These are phyloP conservation scores for Nicotiana attenuata DNA, from an alignment of 257 asterid species.

Conservation along the genomic window DNA sequence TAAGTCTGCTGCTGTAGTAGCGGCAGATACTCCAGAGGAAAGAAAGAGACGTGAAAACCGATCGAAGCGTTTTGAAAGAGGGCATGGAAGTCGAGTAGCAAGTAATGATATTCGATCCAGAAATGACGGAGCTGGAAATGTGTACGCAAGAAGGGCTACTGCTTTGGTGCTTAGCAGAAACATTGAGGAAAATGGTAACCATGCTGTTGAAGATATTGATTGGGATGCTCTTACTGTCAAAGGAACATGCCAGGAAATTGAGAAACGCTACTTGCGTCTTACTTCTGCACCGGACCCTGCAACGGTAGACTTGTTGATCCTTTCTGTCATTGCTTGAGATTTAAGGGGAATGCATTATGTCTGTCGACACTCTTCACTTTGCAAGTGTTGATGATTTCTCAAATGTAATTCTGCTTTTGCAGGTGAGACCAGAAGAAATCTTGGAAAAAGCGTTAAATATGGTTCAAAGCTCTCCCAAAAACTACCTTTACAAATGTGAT, in stretches of 20 bases:
- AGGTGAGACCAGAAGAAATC: slow-evolving; percentile 99
- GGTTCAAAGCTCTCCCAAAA: slow-evolving; percentile 84
- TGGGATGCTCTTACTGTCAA: slow-evolving; percentile 95
- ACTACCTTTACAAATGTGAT: slow-evolving; percentile 91
- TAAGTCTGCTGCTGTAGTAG: slow-evolving; percentile 62
- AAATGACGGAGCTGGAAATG: slow-evolving; percentile 42
- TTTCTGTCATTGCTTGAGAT: slow-evolving; percentile 15
- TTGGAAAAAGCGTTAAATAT: slow-evolving; percentile 81
- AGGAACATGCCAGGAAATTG: slow-evolving; percentile 95
- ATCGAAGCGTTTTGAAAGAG: slow-evolving; percentile 88
- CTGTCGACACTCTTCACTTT: not conserved
- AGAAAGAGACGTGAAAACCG: slow-evolving; percentile 86
- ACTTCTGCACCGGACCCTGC: slow-evolving; percentile 99
- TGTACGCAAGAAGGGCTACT: slow-evolving; percentile 56
- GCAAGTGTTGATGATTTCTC: slow-evolving; percentile 12
- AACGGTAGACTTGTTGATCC: slow-evolving; percentile 49
- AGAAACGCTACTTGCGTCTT: slow-evolving; percentile 94
- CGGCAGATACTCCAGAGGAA: slow-evolving; percentile 83
- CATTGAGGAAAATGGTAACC: slow-evolving; percentile 68
- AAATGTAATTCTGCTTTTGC: slow-evolving; percentile 27
- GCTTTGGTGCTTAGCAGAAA: slow-evolving; percentile 59
- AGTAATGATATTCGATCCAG: slow-evolving; percentile 39
- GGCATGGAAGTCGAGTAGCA: slow-evolving; percentile 54
- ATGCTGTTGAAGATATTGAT: slow-evolving; percentile 97
- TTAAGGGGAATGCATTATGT: slow-evolving; percentile 5